Evolutionary conservation across 23 red algal species (phyloP).

Genomic region (Gracilariopsis chorda): DNA sequence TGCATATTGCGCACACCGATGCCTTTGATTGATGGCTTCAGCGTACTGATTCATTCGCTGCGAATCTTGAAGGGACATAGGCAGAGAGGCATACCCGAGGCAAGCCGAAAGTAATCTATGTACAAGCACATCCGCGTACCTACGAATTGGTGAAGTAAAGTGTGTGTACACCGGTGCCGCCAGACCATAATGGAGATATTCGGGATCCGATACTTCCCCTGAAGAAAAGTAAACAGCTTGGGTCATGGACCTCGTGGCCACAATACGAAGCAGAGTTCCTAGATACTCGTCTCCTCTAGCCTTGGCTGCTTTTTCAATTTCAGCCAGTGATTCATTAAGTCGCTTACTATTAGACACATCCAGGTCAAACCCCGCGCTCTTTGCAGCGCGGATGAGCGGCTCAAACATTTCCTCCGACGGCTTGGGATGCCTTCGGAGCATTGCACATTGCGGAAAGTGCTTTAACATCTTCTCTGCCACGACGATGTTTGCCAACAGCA

Average conservation of each 20-base stretch:
- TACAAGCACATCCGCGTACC: constrained; percentile 98
- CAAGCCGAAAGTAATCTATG: constrained; percentile 88
- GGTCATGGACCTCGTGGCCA: constrained; percentile 96
- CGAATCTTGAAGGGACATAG: constrained; percentile 59
- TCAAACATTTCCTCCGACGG: constrained; percentile 93
- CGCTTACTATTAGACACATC: constrained; percentile 88
- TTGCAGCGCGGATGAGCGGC: constrained; percentile 70
- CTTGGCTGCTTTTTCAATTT: constrained; percentile 51
- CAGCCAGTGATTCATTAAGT: constrained; percentile 79
- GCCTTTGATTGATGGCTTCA: constrained; percentile 91
- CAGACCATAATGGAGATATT: constrained; percentile 96
- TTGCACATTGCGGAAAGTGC: constrained; percentile 83
- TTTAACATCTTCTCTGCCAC: constrained; percentile 79
- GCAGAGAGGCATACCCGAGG: constrained; percentile 73
- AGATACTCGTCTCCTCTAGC: constrained; percentile 74
- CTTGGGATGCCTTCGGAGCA: constrained; percentile 85
- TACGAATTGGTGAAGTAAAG: constrained; percentile 98
- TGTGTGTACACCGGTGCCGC: constrained; percentile 97
- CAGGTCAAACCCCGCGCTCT: constrained; percentile 64
- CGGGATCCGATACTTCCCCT: constrained; percentile 67
- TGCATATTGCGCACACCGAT: constrained; percentile 92
- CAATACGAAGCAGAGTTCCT: constrained; percentile 84
- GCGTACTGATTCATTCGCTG: constrained; percentile 71
- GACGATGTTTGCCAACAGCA: constrained; percentile 95
- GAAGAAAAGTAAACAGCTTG: constrained; percentile 98